phyloP scores from a whole-genome alignment of 1,139 yeast genomes.

The Yamadazyma membranifaciens region DNA sequence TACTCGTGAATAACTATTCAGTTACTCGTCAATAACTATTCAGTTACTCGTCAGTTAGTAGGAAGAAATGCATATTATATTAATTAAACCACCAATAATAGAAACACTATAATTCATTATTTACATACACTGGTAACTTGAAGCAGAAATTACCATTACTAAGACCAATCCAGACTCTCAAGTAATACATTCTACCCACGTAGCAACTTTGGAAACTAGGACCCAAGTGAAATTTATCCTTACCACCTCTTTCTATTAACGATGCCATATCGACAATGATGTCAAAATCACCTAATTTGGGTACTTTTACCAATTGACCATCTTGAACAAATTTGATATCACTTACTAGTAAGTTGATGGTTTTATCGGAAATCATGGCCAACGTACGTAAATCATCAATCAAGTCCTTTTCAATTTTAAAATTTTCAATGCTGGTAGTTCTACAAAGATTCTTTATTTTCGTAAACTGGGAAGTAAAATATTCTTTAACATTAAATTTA shows the following conservation, averaged over 20 bases:
- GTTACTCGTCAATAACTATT: no score
- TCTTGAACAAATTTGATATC: conserved; percentile 6
- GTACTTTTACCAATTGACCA: conserved; percentile 1
- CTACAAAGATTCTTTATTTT: conserved; percentile 22
- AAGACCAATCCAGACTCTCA: conserved; percentile 28
- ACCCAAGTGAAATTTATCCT: conserved; percentile 26
- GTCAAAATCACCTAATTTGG: conserved; percentile 8
- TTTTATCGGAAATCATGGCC: conserved; percentile 26
- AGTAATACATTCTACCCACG: conserved; percentile 34
- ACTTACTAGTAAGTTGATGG: conserved; percentile 17
- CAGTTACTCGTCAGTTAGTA: no score
- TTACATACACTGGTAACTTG: conserved; percentile 7
- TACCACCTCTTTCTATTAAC: conserved; percentile 3
- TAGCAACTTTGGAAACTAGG: conserved; percentile 43
- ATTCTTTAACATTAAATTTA: conserved; percentile 21
- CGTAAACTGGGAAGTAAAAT: conserved; percentile 20
- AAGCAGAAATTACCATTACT: conserved; percentile 19
- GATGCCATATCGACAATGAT: conserved; percentile 10
- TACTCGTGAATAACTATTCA: no score
- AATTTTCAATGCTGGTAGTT: conserved; percentile 24
- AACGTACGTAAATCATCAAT: conserved; percentile 32
- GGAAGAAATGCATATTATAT: no score
- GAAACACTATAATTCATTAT: not conserved
- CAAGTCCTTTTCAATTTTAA: conserved; percentile 29
- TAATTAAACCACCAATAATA: no score